A percentile compares a stretch with the other conserved stretches of the same genome.
phyloP scores from a whole-genome alignment of 1,139 yeast genomes.

The Zhuliangozyma parablackwelliae region DNA sequence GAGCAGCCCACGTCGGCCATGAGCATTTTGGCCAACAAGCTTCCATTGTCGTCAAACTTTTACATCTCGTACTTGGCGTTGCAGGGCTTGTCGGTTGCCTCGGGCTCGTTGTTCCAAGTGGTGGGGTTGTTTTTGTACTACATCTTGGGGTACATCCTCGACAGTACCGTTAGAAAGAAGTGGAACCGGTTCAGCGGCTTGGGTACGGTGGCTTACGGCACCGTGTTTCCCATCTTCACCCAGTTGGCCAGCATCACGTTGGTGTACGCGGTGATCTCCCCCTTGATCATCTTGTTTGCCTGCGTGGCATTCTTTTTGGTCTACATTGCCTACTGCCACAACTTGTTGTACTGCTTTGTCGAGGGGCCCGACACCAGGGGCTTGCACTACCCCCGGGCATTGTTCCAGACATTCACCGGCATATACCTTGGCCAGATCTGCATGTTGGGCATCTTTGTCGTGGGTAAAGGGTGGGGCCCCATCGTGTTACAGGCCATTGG shows the following conservation, averaged over 20 bases:
- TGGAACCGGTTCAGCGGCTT: slow-evolving; percentile 67
- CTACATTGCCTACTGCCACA: slow-evolving; percentile 77
- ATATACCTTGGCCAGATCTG: slow-evolving; percentile 83
- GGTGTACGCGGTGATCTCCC: slow-evolving; percentile 80
- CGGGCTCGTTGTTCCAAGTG: slow-evolving; percentile 77
- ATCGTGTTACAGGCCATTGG: slow-evolving; percentile 69
- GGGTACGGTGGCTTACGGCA: slow-evolving; percentile 77
- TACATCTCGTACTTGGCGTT: slow-evolving; percentile 66
- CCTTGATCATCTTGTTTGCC: slow-evolving; percentile 64
- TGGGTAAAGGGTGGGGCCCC: slow-evolving; percentile 96
- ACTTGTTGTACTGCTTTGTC: slow-evolving; percentile 64
- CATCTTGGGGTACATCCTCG: slow-evolving; percentile 64
- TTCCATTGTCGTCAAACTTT: slow-evolving; percentile 90
- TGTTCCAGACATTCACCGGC: slow-evolving; percentile 85
- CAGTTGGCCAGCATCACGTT: slow-evolving; percentile 76
- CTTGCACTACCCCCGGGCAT: slow-evolving; percentile 78
- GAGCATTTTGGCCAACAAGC: slow-evolving; percentile 61
- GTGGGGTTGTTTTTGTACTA: slow-evolving; percentile 68
- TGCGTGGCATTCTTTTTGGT: slow-evolving; percentile 63
- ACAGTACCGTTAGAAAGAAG: slow-evolving; percentile 81
- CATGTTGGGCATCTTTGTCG: slow-evolving; percentile 77
- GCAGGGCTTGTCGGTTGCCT: slow-evolving; percentile 80
- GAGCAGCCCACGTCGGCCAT: slow-evolving; percentile 65
- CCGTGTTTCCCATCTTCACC: slow-evolving; percentile 79
- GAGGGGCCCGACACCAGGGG: slow-evolving; percentile 75